Base-by-base conservation (phyloP, 768 basidiomycete species). In the Rhodosporidiobolus odoratus region DNA sequence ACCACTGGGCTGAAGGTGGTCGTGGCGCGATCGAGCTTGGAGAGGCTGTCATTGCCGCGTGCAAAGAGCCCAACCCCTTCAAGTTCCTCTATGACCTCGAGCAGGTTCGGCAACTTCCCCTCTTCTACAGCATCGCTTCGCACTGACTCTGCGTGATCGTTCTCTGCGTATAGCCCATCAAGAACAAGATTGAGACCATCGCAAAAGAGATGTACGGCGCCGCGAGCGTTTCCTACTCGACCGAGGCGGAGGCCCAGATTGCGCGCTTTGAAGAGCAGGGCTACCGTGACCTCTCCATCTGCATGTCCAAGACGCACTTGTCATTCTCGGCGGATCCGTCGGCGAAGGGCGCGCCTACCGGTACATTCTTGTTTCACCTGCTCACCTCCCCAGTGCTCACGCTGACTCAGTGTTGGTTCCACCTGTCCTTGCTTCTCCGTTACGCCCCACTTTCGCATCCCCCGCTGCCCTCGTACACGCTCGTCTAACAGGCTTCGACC, bases 1-100 rank as follows among this genome's bases (percentile, higher is more conserved):
- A 89, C 82, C 96, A 98, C 82, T 99, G 96, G 95, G 95, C 94
- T 27, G 84, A 92, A 76, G 96, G 95, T 76, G 95, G 95, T 56
- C 86, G 86, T 48, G 95, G 96, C 63, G 95, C 95, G 56, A 84
- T 87, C 67, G 87, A 86, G 37, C 86, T 99, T 70, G 95, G 95
- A 23, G 88, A 97, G 77, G 91, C 94, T n/a, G 88, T 97, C 75
- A 84, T 99, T 76, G 82, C 84, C 25, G 87, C 88, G 35, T 97
- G 94, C 81, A 88, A 92, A 78, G 73, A 76, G 67, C 75, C 76
- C 27, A 77, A 77, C 75, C 79, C 84, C 71, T 99, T 99, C 85
- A 89, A 89, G 80, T 94, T 92, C 86, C 86, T 97, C 63, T 98
- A 97, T 80, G 71, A 67, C 59, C 63, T 74, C 67, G 66, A 91